Evolutionary conservation across 2,329 filamentous ascomycete species (phyloP).

Genomic region (Penicillium sp.): DNA sequence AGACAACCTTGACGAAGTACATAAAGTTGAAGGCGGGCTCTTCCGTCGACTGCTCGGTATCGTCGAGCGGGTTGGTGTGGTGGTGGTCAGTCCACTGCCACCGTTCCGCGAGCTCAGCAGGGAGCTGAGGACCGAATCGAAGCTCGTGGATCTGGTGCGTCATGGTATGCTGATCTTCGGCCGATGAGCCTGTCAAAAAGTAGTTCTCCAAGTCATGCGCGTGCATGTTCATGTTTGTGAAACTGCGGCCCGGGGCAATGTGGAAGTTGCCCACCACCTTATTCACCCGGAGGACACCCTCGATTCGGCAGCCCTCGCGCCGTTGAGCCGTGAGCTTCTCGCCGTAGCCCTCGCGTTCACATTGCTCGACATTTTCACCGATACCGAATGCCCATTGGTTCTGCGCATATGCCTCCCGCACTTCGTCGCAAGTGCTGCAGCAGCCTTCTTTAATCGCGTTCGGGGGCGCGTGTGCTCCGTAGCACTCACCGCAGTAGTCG

Average conservation of each 20-base stretch:
- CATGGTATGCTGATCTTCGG: constrained; percentile 75
- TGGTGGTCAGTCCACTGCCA: constrained; percentile 85
- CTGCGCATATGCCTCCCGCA: constrained; percentile 86
- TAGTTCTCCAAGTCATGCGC: constrained; percentile 97
- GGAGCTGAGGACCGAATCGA: constrained; percentile 88
- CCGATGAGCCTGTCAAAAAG: constrained; percentile 62
- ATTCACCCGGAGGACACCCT: constrained; percentile 89
- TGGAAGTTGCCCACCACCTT: constrained; percentile 99
- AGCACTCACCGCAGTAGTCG: constrained; percentile 89
- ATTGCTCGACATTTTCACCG: constrained; percentile 92
- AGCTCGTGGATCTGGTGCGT: constrained; percentile 83
- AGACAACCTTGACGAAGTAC: constrained; percentile 99
- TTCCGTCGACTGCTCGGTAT: constrained; percentile 68
- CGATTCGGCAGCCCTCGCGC: constrained; percentile 88
- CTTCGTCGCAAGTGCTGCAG: constrained; percentile 96
- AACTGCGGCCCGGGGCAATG: constrained; percentile 90
- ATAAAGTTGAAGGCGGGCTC: constrained; percentile 93
- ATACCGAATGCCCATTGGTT: constrained; percentile 91
- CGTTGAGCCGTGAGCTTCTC: constrained; percentile 85
- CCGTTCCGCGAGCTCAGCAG: constrained; percentile 61
- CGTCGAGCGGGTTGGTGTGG: constrained; percentile 79
- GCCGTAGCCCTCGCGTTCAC: constrained; percentile 87
- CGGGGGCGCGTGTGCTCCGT: constrained; percentile 72
- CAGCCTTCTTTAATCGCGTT: constrained; percentile 78
- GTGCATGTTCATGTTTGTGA: constrained; percentile 95